Base-by-base conservation (phyloP, 2,329 filamentous ascomycete genomes). In the Colletotrichum tamarilloi region DNA sequence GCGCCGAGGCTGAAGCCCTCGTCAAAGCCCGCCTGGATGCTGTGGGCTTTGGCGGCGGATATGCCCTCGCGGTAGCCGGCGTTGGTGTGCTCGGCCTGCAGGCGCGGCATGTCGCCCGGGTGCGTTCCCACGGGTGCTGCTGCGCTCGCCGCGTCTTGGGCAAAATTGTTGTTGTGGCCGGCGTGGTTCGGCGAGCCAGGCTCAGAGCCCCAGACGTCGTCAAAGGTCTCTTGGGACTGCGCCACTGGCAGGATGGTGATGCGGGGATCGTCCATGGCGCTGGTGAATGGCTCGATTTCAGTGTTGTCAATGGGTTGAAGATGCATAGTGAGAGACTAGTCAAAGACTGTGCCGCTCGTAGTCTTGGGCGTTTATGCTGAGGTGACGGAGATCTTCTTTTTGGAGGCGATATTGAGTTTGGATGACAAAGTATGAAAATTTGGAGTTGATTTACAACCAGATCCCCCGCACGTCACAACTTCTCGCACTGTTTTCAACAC, bases 11-110 rank as follows among this genome's bases (percentile, higher is more conserved):
- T 87, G 81, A 95, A 98, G 0, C 96, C 96, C 76, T 96, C 94
- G 80, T 99, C 97, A 79, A 99, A 98, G 0, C 96, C 96, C 16
- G 87, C 87, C 83, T 99, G 97, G 30, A 98, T 90, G 78, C 91
- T 93, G 60, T 87, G 84, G 30, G 90, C 89, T 81, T 98, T 98
- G 38, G 93, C 93, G 3, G 85, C 86, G 0, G 92, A 89, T 66
- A 98, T 89, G 57, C 96, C 97, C 78, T 98, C 95, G 72, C 96
- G 92, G 83, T 98, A 98, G 24, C 97, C 97, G 52, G 94, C 92
- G 8, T 94, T 98, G 65, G 91, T 89, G 81, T 98, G 95, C 68
- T 93, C 92, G 55, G 90, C 88, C 77, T 93, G 91, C 19, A 98
- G 88, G 28, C 93, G 91, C 24, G 89, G 91, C 63, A 97, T 89